Conservation (phyloP, 305 asterid genomes). For the Rubia balearica region DNA sequence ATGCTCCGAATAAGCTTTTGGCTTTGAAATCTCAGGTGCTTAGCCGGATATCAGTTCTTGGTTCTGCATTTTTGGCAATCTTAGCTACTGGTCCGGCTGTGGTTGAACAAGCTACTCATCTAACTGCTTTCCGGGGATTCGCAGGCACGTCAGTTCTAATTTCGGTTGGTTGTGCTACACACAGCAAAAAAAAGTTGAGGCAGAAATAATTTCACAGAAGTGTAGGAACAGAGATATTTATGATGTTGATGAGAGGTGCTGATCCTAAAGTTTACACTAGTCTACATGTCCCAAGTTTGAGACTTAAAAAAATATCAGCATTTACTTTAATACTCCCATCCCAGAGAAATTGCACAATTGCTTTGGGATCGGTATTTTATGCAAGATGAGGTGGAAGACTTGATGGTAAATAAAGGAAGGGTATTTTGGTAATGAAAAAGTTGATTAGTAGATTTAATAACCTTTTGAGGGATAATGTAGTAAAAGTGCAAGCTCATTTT, state of each 20-base stretch:
- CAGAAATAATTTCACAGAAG: constrained; percentile 86
- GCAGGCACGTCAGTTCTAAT: constrained; percentile 92
- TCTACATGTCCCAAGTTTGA: neutral
- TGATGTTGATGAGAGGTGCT: constrained; percentile 25
- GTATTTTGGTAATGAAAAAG: too few species aligned
- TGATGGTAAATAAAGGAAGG: too few species aligned
- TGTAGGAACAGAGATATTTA: constrained; percentile 75
- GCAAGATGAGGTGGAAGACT: too few species aligned
- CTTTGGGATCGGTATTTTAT: too few species aligned
- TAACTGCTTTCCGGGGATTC: constrained; percentile 84
- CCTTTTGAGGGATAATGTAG: too few species aligned
- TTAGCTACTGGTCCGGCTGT: constrained; percentile 93
- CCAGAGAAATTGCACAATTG: too few species aligned
- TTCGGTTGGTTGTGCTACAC: constrained; percentile 94
- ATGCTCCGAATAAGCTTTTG: neutral
- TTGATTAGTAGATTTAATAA: too few species aligned
- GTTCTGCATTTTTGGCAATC: constrained; percentile 73
- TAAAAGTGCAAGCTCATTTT: too few species aligned
- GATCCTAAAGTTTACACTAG: neutral
- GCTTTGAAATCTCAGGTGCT: constrained; percentile 45
- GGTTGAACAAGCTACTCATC: constrained; percentile 83
- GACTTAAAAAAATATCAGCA: too few species aligned
- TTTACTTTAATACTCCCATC: too few species aligned
- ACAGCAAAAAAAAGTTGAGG: constrained; percentile 90
- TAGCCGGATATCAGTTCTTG: constrained; percentile 88